Evolutionary conservation across 192 early-diverging fungal species (phyloP).

Genomic region (Gamsiella multidivaricata): DNA sequence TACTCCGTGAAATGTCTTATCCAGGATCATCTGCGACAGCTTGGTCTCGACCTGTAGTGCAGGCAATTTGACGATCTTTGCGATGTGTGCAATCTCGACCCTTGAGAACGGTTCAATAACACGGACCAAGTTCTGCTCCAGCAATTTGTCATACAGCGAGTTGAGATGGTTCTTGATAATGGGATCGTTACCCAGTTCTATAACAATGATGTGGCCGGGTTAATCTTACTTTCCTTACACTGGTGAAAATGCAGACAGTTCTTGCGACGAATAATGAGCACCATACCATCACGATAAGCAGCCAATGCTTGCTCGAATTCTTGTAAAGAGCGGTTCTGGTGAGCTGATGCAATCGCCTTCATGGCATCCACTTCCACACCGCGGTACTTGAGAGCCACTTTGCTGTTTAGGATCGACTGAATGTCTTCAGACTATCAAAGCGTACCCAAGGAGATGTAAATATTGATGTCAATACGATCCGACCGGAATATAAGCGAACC

Average conservation of each 20-base stretch:
- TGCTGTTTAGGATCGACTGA: slow-evolving; percentile 88
- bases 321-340: slow-evolving; percentile 95
- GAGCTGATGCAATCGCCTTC: slow-evolving; percentile 93
- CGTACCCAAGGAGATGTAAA: background rate
- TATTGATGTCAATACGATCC: background rate
- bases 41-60: slow-evolving; percentile 95
- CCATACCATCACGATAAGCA: slow-evolving; percentile 83
- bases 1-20: slow-evolving; percentile 94
- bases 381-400: slow-evolving; percentile 89
- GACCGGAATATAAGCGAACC: background rate
- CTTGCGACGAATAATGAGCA: background rate
- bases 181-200: slow-evolving; percentile 91
- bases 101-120: slow-evolving; percentile 98
- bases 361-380: slow-evolving; percentile 93
- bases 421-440: slow-evolving; percentile 90
- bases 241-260: background rate
- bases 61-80: slow-evolving; percentile 91
- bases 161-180: slow-evolving; percentile 94
- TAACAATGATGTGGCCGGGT: background rate
- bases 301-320: slow-evolving; percentile 95
- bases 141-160: slow-evolving; percentile 93
- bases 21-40: slow-evolving; percentile 99
- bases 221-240: no score
- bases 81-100: slow-evolving; percentile 96
- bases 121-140: slow-evolving; percentile 96